Conservation (phyloP, 2,329 filamentous ascomycete species). For the Teratosphaeria gauchensis region DNA sequence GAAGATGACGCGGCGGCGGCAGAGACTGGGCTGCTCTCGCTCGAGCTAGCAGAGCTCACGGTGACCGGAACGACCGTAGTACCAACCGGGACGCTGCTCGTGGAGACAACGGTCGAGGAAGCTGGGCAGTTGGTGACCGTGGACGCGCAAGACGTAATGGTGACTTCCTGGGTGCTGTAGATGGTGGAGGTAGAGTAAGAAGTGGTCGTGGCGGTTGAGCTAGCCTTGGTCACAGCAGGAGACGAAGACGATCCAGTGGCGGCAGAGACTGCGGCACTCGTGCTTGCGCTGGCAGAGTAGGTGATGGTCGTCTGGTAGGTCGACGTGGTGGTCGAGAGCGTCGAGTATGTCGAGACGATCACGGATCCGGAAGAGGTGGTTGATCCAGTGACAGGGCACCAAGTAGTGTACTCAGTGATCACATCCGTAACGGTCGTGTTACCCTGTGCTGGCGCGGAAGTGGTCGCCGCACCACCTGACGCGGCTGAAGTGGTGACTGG, state of each 20-base stretch:
- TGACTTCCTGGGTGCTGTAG: constrained; percentile 34
- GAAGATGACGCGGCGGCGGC: neutral
- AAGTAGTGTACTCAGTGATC: constrained; percentile 5
- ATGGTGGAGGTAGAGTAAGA: constrained; percentile 20
- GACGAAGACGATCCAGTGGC: neutral
- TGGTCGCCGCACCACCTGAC: neutral
- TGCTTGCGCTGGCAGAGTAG: neutral
- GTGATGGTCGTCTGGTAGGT: constrained; percentile 35
- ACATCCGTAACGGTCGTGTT: constrained; percentile 3
- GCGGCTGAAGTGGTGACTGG: neutral
- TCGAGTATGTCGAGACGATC: neutral
- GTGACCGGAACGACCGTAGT: constrained; percentile 51
- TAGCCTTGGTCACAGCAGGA: constrained; percentile 48
- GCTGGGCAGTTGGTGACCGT: constrained; percentile 31
- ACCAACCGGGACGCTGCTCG: constrained; percentile 25
- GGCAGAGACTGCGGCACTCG: neutral
- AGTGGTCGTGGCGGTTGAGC: constrained; percentile 40
- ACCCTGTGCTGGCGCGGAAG: neutral
- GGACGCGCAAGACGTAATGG: constrained; percentile 32
- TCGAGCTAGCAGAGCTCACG: constrained; percentile 51
- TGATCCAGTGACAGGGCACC: neutral
- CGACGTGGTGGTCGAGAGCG: constrained; percentile 7
- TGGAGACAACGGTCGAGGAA: constrained; percentile 17
- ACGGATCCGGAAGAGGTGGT: neutral
- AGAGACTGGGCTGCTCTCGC: neutral